Percentiles rank a stretch among this genome's conserved stretches.
phyloP scores from a whole-genome alignment of 148 eudicot species.

The Amaranthus hypochondriacus region DNA sequence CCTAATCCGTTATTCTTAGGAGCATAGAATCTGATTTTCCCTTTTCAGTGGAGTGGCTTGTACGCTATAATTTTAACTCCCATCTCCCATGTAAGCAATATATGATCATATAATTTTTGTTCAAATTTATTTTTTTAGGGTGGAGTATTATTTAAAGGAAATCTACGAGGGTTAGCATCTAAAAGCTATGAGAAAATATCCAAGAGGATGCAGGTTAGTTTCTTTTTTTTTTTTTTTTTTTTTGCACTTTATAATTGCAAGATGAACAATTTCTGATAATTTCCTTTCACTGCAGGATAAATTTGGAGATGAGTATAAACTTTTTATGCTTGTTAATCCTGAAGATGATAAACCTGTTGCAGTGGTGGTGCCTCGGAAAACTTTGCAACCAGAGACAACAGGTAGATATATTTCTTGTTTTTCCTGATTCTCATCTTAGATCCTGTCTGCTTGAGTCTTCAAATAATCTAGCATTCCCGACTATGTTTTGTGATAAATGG shows the following conservation, averaged over 20 bases:
- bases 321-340: slow-evolving; percentile 82
- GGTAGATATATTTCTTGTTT: slow-evolving; percentile 34
- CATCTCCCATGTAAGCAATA: neutral
- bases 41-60: neutral
- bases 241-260: neutral
- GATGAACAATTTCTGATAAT: slow-evolving; percentile 1
- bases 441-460: neutral
- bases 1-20: neutral
- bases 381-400: slow-evolving; percentile 86
- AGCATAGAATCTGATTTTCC: neutral
- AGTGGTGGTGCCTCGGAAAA: slow-evolving; percentile 87
- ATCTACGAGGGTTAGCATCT: slow-evolving; percentile 79
- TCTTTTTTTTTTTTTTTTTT: slow-evolving; percentile 6
- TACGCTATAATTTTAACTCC: neutral
- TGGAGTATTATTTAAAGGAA: slow-evolving; percentile 91
- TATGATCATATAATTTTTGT: neutral
- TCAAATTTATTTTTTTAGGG: slow-evolving; percentile 42
- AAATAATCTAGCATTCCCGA: neutral
- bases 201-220: slow-evolving; percentile 72
- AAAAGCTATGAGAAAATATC: slow-evolving; percentile 77
- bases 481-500: slow-evolving; percentile 17
- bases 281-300: slow-evolving; percentile 55
- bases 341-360: slow-evolving; percentile 99
- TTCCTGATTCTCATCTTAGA: slow-evolving; percentile 2
- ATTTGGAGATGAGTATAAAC: slow-evolving; percentile 79